These are phyloP conservation scores for Cucurbita moschata DNA, from an alignment of 306 rosid species.

Conservation along the genomic window DNA sequence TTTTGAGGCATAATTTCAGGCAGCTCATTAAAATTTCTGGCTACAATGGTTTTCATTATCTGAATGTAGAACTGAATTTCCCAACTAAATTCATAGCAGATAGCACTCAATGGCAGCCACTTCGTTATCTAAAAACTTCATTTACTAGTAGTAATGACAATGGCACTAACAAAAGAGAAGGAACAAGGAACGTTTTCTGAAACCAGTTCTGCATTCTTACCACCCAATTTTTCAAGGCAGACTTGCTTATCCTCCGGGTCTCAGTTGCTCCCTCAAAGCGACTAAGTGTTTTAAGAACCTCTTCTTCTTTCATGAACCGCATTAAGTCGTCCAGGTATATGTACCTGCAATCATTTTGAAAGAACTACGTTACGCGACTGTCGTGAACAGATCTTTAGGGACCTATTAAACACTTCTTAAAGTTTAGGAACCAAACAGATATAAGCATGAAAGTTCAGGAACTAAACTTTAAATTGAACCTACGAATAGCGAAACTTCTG, in stretches of 20 bases:
- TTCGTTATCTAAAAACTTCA: background rate
- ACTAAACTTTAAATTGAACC: too few species aligned
- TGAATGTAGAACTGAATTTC: background rate
- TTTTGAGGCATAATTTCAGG: background rate
- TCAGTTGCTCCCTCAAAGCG: conserved; percentile 77
- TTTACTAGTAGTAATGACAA: background rate
- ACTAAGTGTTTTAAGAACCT: conserved; percentile 42
- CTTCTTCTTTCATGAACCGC: conserved; percentile 80
- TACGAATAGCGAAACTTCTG: background rate
- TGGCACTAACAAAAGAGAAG: background rate
- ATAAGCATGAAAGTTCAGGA: too few species aligned
- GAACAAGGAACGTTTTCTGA: background rate
- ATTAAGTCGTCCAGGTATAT: conserved; percentile 44
- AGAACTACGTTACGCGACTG: background rate
- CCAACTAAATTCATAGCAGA: background rate
- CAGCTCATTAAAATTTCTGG: background rate
- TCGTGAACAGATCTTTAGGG: background rate
- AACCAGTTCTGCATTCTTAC: conserved; percentile 25
- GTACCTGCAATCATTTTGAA: conserved; percentile 24
- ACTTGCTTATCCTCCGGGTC: conserved; percentile 43
- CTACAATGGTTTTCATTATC: background rate
- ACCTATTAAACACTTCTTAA: too few species aligned
- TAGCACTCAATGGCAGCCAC: background rate
- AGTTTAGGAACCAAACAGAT: too few species aligned
- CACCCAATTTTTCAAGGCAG: conserved; percentile 81